Evolutionary conservation across 2,329 filamentous ascomycete species (phyloP), one percentile per base, ranked within the genome.

Genomic region (Colletotrichum cuscutae): DNA sequence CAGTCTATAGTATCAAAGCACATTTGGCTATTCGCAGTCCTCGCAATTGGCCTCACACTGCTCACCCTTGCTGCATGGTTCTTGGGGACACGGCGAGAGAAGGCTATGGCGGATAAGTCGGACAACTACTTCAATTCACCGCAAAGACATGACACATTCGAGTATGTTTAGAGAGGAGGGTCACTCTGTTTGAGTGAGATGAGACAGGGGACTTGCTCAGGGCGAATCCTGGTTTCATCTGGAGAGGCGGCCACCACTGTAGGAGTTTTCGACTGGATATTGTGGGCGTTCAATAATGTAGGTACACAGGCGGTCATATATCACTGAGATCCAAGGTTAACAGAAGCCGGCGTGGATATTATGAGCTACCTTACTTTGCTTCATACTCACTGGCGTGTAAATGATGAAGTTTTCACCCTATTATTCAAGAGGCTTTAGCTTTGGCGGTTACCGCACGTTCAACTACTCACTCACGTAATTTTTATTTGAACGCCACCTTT

Each of bases 11-110:
- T 79, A 1, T 78, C 78, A 15, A 74, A 75, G 1, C 78, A 79
- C 5, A 75, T 80, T 8, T 80, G 77, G 78, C 59, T 79, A 0
- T 79, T 77, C 28, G 71, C 74, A 8, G 72, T 63, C 11, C 42
- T 78, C 7, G 72, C 78, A 0, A 63, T 75, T 9, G 74, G 68
- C 2, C 65, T 79, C n/a, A 79, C 77, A 12, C 15, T 63, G 13
- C 35, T 72, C 6, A 72, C 70, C 9, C 12, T 72, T 24, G n/a
- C 57, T n/a, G 63, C 63, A 8, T 72, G 70, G 70, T 32, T 37
- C 7, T 11, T 72, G 11, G 65, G 65, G 1, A 72, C 65, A 5
- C 56, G 53, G 0, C 46, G 64, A 30, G 42, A 59, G 7, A 58
- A 59, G n/a, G 30, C 30, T 19, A 22, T 65, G 30, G 52, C 54